Evolutionary conservation across 805 yeast species (phyloP).

Genomic region (Tetrapisispora taiwanensis): DNA sequence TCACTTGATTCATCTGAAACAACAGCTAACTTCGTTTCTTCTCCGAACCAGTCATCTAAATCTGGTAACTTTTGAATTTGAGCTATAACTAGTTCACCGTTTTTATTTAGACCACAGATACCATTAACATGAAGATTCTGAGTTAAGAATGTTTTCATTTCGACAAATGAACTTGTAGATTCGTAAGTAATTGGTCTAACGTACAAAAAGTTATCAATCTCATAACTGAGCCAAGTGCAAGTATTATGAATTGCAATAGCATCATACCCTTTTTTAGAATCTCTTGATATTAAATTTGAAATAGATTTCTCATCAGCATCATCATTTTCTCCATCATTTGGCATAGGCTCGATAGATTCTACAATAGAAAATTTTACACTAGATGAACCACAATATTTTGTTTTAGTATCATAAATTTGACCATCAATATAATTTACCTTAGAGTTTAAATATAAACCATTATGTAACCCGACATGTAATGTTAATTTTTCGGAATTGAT

Average conservation of each 20-base stretch:
- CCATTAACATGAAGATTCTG: constrained; percentile 8
- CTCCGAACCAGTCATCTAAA: constrained; percentile 18
- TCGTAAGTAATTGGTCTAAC: constrained; percentile 25
- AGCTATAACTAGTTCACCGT: constrained; percentile 24
- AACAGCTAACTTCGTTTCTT: background rate
- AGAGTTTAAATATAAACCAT: constrained; percentile 68
- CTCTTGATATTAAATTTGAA: too few relatives aligned
- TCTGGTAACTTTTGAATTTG: constrained; percentile 15
- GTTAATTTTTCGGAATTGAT: constrained; percentile 17
- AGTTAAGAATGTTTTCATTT: too few relatives aligned
- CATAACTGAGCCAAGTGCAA: constrained; percentile 29
- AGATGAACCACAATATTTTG: constrained; percentile 63
- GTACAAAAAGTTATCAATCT: constrained; percentile 11
- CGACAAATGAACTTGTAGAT: constrained; percentile 11
- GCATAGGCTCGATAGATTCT: constrained; percentile 21
- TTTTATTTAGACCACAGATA: constrained; percentile 18
- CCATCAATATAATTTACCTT: constrained; percentile 52
- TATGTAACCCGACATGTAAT: constrained; percentile 72
- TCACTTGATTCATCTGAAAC: too few relatives aligned
- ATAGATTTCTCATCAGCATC: too few relatives aligned
- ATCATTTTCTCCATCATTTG: constrained; percentile 12
- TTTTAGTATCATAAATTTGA: constrained; percentile 49
- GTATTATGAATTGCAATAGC: constrained; percentile 27
- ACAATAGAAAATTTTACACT: constrained; percentile 41
- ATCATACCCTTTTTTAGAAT: too few relatives aligned